Evolutionary conservation across 2,329 filamentous ascomycete genomes (phyloP), one percentile per base, ranked within the genome.

Genomic region (Xylaria sp.): DNA sequence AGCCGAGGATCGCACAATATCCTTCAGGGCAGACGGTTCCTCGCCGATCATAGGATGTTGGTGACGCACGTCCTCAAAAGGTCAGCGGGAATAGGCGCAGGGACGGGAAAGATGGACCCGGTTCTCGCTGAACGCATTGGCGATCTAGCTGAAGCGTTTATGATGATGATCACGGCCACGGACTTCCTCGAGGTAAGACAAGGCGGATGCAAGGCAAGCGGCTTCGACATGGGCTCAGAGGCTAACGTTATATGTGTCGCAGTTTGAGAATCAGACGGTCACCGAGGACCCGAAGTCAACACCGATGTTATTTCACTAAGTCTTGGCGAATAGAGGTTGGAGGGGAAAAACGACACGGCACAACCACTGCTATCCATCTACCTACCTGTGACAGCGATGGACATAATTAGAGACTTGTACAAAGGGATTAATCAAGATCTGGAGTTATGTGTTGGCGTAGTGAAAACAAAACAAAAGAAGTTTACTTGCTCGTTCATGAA

Each of bases 61-160:
- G 93, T 98, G 74, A 89, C 96, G 71, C 92, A 94, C 53, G 90
- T 97, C 23, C 92, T 99, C 76, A 99, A 99, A 83, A 87, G 94
- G 72, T 93, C 92, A 73, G 93, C 93, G 0, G 92, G 92, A 56
- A 92, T 97, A 65, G 91, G 92, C 20, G 78, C 81, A 39, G 79
- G 81, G n/a, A 69, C 78, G 6, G 79, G 79, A 1, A 79, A 76
- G 56, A 77, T 73, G 36, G 79, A 81, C 56, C 76, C 75, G 45
- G 73, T 70, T 7, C 82, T 89, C 41, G 89, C 89, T 60, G 84
- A 89, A 64, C 87, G 88, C 70, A 83, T 97, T 43, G 86, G 88
- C 56, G 93, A 95, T 73, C 80, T 98, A 72, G 93, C 94, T 6
- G 93, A 97, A 78, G 90, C 93, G 55, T 93, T 96, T 76, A 91